Conservation (phyloP, 148 eudicot species). For the Tetragonia tetragonoides region DNA sequence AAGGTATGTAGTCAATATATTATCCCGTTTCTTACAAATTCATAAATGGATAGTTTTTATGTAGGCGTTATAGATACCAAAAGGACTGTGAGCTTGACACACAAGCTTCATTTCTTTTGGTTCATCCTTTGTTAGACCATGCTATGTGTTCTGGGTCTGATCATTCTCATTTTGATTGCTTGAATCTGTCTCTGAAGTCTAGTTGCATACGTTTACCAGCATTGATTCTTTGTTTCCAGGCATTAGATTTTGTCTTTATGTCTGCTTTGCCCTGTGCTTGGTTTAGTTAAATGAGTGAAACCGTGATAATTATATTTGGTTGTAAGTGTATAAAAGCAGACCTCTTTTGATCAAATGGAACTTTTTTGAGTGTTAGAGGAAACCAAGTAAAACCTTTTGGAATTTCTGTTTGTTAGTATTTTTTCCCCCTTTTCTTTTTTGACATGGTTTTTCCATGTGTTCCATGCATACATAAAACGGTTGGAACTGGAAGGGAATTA, state of each 20-base stretch:
- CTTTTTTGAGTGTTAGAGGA: neutral
- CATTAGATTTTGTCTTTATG: neutral
- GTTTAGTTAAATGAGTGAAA: neutral
- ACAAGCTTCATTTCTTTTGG: neutral
- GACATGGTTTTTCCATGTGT: neutral
- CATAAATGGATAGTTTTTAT: constrained; percentile 2
- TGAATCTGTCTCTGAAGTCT: neutral
- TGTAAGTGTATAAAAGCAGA: neutral
- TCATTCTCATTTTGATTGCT: neutral
- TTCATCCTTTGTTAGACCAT: neutral
- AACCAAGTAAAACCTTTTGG: neutral
- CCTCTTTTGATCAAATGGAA: neutral
- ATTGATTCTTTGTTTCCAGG: neutral
- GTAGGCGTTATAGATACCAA: neutral
- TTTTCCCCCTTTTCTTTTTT: too few relatives aligned
- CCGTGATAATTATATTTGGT: neutral
- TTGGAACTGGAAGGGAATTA: neutral
- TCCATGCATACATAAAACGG: neutral
- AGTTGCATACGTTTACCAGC: neutral
- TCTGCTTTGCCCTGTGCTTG: neutral
- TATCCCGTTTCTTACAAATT: neutral
- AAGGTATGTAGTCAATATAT: constrained; percentile 41
- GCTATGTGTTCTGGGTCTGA: neutral
- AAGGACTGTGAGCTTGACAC: neutral
- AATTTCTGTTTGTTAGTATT: neutral